A percentile compares a stretch with the other conserved stretches of the same genome.
Conservation (phyloP, 305 asterid genomes). For the Fraxinus platypoda region DNA sequence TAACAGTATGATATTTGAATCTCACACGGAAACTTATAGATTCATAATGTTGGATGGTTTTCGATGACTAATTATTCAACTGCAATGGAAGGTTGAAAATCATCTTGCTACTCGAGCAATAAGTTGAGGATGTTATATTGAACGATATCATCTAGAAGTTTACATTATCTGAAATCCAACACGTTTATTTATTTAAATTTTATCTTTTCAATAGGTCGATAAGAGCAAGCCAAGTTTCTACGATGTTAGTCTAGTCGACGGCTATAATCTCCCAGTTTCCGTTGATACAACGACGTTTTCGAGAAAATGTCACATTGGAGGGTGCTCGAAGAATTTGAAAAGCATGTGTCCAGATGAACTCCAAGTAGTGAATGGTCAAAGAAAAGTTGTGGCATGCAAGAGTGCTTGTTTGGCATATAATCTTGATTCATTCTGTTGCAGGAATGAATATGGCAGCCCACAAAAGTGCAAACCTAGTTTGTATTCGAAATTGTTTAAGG, state of each 20-base stretch:
- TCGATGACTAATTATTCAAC: not conserved
- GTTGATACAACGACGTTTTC: conserved; percentile 16
- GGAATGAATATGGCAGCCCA: conserved; percentile 60
- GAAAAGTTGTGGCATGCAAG: conserved; percentile 72
- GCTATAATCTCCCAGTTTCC: conserved; percentile 67
- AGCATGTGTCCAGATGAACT: conserved; percentile 56
- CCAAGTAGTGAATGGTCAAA: conserved; percentile 35
- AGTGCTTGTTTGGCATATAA: conserved; percentile 80
- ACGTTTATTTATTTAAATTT: not conserved
- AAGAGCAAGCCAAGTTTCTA: conserved; percentile 49
- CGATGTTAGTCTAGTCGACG: conserved; percentile 74
- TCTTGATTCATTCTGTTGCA: conserved; percentile 63
- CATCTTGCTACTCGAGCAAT: not conserved
- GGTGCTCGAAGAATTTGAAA: conserved; percentile 50
- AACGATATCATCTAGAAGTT: not conserved
- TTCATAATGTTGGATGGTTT: no score
- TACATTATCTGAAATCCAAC: not conserved
- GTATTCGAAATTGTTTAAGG: conserved; percentile 67
- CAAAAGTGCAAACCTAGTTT: conserved; percentile 56
- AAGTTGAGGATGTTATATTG: not conserved
- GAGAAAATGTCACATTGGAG: conserved; percentile 44
- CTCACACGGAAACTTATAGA: no score
- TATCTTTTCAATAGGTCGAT: conserved; percentile 20
- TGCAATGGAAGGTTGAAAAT: not conserved
- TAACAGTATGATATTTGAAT: no score